These are phyloP conservation scores for Geotrichum bryndzae DNA, from an alignment of 1,139 yeast species.

Conservation along the genomic window DNA sequence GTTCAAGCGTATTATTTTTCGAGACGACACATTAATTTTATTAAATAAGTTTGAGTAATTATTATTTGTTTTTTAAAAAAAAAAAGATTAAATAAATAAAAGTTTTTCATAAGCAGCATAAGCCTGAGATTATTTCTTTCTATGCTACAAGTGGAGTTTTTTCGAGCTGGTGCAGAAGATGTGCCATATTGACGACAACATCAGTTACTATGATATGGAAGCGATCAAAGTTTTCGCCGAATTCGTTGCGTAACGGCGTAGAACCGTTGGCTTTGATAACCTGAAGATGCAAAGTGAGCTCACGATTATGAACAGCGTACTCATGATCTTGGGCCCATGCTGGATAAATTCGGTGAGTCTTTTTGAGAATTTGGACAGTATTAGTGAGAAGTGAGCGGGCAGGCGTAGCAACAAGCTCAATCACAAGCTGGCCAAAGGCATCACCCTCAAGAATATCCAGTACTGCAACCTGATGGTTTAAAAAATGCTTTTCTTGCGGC, in stretches of 20 bases:
- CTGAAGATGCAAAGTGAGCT: conserved; percentile 21
- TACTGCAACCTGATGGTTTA: conserved; percentile 8
- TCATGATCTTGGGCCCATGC: conserved; percentile 23
- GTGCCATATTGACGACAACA: conserved; percentile 22
- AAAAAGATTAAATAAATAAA: too few relatives aligned
- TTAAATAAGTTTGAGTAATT: too few relatives aligned
- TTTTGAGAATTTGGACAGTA: conserved; percentile 10
- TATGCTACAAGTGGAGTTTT: not conserved
- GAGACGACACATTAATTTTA: too few relatives aligned
- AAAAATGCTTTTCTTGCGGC: not conserved
- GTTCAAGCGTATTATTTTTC: too few relatives aligned
- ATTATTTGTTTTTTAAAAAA: too few relatives aligned
- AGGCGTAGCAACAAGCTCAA: conserved; percentile 18
- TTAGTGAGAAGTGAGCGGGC: conserved; percentile 1
- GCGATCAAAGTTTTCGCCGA: conserved; percentile 19
- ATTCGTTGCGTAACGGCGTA: conserved; percentile 12
- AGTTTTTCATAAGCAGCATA: not conserved
- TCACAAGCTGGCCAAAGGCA: conserved; percentile 21
- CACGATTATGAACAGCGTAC: conserved; percentile 21
- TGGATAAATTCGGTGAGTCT: conserved; percentile 22
- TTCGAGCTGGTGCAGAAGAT: conserved; percentile 17
- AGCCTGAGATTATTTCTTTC: not conserved
- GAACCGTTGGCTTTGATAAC: conserved; percentile 14
- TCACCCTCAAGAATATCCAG: conserved; percentile 22
- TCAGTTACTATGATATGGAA: conserved; percentile 22